Evolutionary conservation across 805 yeast genomes (phyloP), one percentile per base, ranked within the genome.

Genomic region (Yarrowia sp.): DNA sequence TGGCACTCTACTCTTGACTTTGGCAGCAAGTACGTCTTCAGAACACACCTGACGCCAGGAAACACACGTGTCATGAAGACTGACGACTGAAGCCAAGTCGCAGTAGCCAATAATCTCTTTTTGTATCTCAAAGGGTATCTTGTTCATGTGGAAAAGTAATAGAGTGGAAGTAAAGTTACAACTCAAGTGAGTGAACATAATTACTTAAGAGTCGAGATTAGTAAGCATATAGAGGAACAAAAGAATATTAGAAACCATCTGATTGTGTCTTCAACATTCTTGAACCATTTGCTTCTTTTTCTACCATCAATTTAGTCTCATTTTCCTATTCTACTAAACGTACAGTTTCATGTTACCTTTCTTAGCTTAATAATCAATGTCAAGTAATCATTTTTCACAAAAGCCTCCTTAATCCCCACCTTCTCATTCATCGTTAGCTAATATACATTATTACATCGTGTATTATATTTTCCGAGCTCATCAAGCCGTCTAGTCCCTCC

Each of bases 391-490:
- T 24, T 5, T 3, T 24, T 24, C 30, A 3, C 30, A 24, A 0
- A 4, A 24, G 3, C 3, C 30, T 43, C 30, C 17, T n/a, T n/a
- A n/a, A n/a, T n/a, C 14, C 10, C 7, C 52, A 0, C 17, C 36
- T 15, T 9, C 30, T 10, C 38, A 36, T 46, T 34, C 30, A 24
- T 24, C 24, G 56, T 52, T 52, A 52, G 58, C 58, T 52, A 52
- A 7, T 52, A 19, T 52, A 52, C 58, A 52, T 52, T 52, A 55
- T 55, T 55, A 55, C 30, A 38, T 36, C 34, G 60, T 36, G 60
- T 38, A 38, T 24, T 38, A 12, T 49, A 9, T 20, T 30, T 24
- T 46, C 15, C 17, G 19, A 10, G 10, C 13, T 17, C 53, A 14
- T 24, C 3, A 24, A 24, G 30, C 30, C 30, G 30, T 24, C 30